Conservation (phyloP, 75 land plant species). For the Ceratopteris richardii region DNA sequence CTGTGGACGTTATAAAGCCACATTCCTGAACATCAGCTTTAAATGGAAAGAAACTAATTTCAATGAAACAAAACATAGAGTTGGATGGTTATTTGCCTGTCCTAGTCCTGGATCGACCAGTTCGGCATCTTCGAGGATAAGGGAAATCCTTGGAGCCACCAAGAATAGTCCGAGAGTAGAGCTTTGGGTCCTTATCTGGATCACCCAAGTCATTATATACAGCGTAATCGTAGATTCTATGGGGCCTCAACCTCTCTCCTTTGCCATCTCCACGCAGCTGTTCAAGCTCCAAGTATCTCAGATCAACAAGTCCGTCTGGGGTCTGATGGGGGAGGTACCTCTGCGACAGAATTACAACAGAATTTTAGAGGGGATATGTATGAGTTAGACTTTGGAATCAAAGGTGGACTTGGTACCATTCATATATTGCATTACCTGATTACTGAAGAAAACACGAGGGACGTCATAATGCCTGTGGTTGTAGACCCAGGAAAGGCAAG, state of each 20-base stretch:
- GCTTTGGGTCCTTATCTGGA: slow-evolving; percentile 1
- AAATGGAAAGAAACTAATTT: neutral
- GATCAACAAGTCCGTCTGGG: slow-evolving; percentile 10
- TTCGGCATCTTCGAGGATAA: slow-evolving; percentile 25
- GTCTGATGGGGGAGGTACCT: slow-evolving; percentile 21
- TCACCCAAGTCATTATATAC: slow-evolving; percentile 26
- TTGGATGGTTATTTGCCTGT: slow-evolving; percentile 7
- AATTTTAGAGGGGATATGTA: neutral
- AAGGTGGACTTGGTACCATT: neutral
- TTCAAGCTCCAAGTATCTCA: slow-evolving; percentile 24
- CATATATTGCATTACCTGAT: slow-evolving; percentile 1
- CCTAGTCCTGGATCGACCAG: slow-evolving; percentile 12
- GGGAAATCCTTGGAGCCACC: slow-evolving; percentile 19
- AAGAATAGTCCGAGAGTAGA: slow-evolving; percentile 3
- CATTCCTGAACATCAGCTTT: neutral
- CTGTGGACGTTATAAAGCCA: slow-evolving; percentile 7
- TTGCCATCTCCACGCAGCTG: slow-evolving; percentile 14
- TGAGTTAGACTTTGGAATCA: neutral
- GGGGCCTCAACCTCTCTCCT: slow-evolving; percentile 7
- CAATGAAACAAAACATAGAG: neutral
- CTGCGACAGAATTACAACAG: slow-evolving; percentile 6
- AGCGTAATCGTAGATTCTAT: slow-evolving; percentile 20
- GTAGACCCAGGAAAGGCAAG: slow-evolving; percentile 20
- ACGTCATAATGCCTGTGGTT: slow-evolving; percentile 1
- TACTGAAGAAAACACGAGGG: slow-evolving; percentile 16